These are phyloP conservation scores for Mortierella sp. DNA, from an alignment of 371 early-diverging fungal species.

Conservation along the genomic window DNA sequence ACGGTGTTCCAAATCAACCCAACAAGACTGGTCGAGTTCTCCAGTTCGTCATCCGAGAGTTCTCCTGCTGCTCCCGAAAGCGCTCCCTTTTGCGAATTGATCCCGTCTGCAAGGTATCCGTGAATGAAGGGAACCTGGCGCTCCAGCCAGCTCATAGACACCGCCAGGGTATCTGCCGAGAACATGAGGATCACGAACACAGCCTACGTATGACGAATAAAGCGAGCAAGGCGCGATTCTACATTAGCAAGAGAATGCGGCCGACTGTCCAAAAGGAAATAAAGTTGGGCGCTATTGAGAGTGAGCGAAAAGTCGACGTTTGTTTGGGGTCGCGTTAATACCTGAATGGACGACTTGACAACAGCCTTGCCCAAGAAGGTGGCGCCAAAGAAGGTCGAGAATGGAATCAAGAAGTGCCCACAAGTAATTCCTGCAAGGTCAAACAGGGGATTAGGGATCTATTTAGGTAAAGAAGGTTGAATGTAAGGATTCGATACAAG, in stretches of 20 bases:
- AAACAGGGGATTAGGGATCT: slow-evolving; percentile 96
- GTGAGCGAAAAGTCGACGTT: background rate
- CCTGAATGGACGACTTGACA: slow-evolving; percentile 88
- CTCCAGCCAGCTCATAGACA: slow-evolving; percentile 64
- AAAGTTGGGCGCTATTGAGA: no score
- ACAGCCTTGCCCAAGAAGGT: slow-evolving; percentile 93
- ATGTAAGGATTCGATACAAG: background rate
- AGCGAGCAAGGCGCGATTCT: background rate
- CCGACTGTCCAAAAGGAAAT: background rate
- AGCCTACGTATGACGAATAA: slow-evolving; percentile 22
- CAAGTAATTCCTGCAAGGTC: slow-evolving; percentile 95
- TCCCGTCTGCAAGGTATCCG: slow-evolving; percentile 61
- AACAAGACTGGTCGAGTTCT: slow-evolving; percentile 59
- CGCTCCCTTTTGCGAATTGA: slow-evolving; percentile 63
- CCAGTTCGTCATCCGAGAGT: slow-evolving; percentile 27
- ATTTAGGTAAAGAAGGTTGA: slow-evolving; percentile 4
- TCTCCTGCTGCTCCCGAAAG: slow-evolving; percentile 43
- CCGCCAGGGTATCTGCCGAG: slow-evolving; percentile 74
- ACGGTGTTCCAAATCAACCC: slow-evolving; percentile 83
- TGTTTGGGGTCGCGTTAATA: slow-evolving; percentile 25
- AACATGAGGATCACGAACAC: slow-evolving; percentile 71
- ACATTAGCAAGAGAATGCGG: background rate
- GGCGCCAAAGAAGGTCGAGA: slow-evolving; percentile 93
- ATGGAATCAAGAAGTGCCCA: slow-evolving; percentile 90
- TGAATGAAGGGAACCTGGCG: slow-evolving; percentile 64